A percentile compares a stretch with the other conserved stretches of the same genome.
phyloP scores from a whole-genome alignment of 1,139 yeast genomes.

The Hyphopichia fennica region DNA sequence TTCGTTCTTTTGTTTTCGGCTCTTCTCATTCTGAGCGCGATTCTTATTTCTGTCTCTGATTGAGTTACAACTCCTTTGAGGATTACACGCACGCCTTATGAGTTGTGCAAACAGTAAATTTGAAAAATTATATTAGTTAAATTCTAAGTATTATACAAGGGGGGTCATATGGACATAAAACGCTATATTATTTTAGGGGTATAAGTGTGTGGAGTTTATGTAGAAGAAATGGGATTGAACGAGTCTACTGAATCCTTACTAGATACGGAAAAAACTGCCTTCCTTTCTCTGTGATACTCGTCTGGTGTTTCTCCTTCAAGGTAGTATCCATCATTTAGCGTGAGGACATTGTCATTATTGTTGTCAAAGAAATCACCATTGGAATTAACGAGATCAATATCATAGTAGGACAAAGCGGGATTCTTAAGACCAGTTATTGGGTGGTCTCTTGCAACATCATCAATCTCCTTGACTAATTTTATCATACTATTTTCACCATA shows the following conservation, averaged over 20 bases:
- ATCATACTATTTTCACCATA: constrained; percentile 68
- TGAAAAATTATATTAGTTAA: too few species aligned
- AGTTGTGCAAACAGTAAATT: too few species aligned
- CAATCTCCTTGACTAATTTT: constrained; percentile 52
- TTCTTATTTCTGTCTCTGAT: neutral
- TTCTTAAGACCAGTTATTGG: constrained; percentile 46
- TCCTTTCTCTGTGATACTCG: constrained; percentile 3
- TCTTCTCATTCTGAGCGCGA: neutral
- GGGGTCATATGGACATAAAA: too few species aligned
- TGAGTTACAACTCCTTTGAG: neutral
- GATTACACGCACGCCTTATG: too few species aligned
- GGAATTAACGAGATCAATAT: constrained; percentile 24
- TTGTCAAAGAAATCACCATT: constrained; percentile 30
- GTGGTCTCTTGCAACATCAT: constrained; percentile 39
- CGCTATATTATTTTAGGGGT: neutral
- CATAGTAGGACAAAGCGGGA: constrained; percentile 46
- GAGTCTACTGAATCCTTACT: constrained; percentile 3
- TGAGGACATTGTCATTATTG: constrained; percentile 27
- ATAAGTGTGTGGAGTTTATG: neutral
- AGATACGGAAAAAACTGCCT: constrained; percentile 8
- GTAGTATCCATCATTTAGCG: constrained; percentile 20
- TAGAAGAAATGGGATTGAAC: neutral
- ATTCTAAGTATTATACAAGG: neutral
- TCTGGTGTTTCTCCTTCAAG: neutral
- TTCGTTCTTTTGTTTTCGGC: neutral